A percentile compares a stretch with the other conserved stretches of the same genome.
phyloP scores from a whole-genome alignment of 345 rosid genomes.

The Arabidopsis suecica region DNA sequence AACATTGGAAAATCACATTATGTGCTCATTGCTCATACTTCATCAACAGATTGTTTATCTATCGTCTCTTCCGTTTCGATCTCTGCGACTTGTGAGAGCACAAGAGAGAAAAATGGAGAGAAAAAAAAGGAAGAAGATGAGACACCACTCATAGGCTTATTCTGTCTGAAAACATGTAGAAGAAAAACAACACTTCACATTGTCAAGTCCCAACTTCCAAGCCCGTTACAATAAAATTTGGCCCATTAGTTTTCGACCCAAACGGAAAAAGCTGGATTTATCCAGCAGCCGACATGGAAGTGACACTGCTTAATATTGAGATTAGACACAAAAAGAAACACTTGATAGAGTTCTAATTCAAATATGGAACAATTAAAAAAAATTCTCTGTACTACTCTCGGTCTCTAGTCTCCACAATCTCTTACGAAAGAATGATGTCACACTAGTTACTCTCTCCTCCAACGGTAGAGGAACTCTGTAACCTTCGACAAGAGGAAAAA shows the following conservation, averaged over 20 bases:
- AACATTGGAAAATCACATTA: too few species aligned
- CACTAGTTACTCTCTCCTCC: constrained; percentile 13
- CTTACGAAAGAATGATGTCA: not conserved
- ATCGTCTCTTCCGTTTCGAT: too few species aligned
- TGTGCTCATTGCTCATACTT: too few species aligned
- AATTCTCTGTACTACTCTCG: too few species aligned
- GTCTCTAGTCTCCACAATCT: too few species aligned
- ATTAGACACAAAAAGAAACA: not conserved
- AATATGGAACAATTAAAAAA: not conserved
- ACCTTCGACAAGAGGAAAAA: constrained; percentile 32
- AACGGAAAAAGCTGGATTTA: not conserved
- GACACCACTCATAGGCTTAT: too few species aligned
- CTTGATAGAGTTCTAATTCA: not conserved
- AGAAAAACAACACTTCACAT: not conserved
- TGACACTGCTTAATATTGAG: not conserved
- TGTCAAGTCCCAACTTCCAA: not conserved
- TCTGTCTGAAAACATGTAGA: not conserved
- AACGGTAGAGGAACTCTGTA: constrained; percentile 12
- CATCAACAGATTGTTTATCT: too few species aligned
- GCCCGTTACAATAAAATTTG: not conserved
- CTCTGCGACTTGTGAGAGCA: too few species aligned
- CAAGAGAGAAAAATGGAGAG: too few species aligned
- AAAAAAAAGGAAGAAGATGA: too few species aligned
- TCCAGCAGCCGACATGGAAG: not conserved
- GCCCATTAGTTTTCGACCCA: not conserved